phyloP scores from a whole-genome alignment of 1,139 yeast species.

The Protomyces pachydermus region DNA sequence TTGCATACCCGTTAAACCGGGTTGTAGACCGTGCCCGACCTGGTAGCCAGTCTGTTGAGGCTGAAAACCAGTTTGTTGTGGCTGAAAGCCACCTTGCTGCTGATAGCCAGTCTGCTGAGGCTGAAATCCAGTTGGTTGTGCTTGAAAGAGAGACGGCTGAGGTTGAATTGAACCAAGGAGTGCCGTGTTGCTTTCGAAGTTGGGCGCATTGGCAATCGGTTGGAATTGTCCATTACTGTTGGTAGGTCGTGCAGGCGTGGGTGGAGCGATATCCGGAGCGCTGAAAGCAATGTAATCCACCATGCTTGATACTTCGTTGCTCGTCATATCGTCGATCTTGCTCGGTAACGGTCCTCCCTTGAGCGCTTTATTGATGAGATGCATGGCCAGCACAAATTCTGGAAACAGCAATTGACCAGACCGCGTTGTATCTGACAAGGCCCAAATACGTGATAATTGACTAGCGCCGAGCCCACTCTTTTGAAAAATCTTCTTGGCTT shows the following conservation, averaged over 20 bases:
- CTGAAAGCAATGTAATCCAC: slow-evolving; percentile 63
- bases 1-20: slow-evolving; percentile 35
- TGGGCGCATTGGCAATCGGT: slow-evolving; percentile 10
- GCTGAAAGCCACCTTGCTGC: slow-evolving; percentile 34
- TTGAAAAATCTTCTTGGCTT: slow-evolving; percentile 73
- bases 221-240: neutral
- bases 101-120: slow-evolving; percentile 40
- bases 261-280: slow-evolving; percentile 11
- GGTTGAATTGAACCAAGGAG: slow-evolving; percentile 11
- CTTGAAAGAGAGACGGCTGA: neutral
- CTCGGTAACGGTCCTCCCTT: slow-evolving; percentile 75
- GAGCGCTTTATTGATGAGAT: slow-evolving; percentile 71
- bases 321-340: slow-evolving; percentile 63
- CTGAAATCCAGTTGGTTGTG: slow-evolving; percentile 32
- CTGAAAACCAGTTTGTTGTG: slow-evolving; percentile 42
- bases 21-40: slow-evolving; percentile 37
- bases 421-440: slow-evolving; percentile 73
- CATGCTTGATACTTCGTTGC: slow-evolving; percentile 77
- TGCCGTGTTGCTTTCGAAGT: slow-evolving; percentile 12
- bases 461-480: slow-evolving; percentile 74
- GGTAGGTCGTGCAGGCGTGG: neutral
- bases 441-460: slow-evolving; percentile 81
- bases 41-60: slow-evolving; percentile 41
- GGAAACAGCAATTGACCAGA: slow-evolving; percentile 86
- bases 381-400: slow-evolving; percentile 89